Evolutionary conservation across 306 rosid species (phyloP).

Genomic region (Acacia acuminata): DNA sequence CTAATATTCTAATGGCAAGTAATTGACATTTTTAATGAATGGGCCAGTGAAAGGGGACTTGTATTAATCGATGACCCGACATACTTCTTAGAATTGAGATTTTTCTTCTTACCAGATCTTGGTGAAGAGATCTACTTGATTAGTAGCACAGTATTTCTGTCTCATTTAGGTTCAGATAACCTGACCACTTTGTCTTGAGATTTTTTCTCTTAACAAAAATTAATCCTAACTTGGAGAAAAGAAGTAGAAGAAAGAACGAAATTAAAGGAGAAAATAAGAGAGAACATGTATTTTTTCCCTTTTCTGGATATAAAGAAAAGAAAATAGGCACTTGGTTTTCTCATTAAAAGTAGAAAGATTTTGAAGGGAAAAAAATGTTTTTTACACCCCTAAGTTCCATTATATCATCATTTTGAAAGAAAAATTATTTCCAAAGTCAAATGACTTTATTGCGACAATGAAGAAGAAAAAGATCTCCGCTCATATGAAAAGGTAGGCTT

Average conservation of each 20-base stretch:
- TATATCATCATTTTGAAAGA: too few species aligned
- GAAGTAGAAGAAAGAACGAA: neutral
- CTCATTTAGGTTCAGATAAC: conserved; percentile 37
- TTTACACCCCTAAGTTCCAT: too few species aligned
- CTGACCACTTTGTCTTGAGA: conserved; percentile 24
- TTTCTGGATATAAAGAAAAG: neutral
- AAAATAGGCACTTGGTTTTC: neutral
- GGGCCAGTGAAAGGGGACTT: neutral
- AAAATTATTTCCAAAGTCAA: conserved; percentile 23
- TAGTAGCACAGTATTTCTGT: conserved; percentile 8
- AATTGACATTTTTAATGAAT: conserved; percentile 4
- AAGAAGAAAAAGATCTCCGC: conserved; percentile 21
- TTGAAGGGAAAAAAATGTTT: too few species aligned
- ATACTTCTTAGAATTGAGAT: conserved; percentile 34
- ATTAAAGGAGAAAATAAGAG: neutral
- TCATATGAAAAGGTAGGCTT: neutral
- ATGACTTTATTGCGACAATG: conserved; percentile 14
- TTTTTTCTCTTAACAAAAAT: neutral
- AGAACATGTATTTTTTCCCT: neutral
- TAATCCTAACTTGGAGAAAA: neutral
- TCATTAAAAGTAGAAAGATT: neutral
- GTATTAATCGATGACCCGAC: conserved; percentile 33
- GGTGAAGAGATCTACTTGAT: conserved; percentile 28
- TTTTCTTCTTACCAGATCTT: neutral
- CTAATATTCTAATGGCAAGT: neutral